phyloP scores from a whole-genome alignment of 805 yeast species.

The Dipodascopsis tothii region DNA sequence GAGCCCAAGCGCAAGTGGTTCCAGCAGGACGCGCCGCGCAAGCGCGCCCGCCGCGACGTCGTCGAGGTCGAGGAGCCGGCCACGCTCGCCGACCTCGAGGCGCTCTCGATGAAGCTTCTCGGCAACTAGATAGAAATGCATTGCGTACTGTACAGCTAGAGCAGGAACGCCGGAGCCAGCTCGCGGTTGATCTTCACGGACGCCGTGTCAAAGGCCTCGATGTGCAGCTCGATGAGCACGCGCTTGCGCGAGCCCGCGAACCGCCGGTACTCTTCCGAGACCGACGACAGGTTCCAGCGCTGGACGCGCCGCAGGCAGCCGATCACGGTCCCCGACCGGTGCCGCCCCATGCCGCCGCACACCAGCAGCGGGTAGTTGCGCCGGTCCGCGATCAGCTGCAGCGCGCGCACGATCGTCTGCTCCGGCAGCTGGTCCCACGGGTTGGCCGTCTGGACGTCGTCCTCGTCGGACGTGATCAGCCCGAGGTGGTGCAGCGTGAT shows the following conservation, averaged over 20 bases:
- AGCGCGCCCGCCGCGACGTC: conserved; percentile 33
- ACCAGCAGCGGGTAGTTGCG: conserved; percentile 78
- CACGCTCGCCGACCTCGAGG: conserved; percentile 88
- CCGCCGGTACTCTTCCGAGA: conserved; percentile 86
- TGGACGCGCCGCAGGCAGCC: conserved; percentile 89
- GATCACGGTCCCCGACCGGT: conserved; percentile 91
- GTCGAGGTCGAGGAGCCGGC: conserved; percentile 82
- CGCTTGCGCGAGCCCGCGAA: conserved; percentile 90
- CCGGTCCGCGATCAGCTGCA: conserved; percentile 64
- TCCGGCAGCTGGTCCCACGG: conserved; percentile 97
- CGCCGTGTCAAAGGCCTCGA: conserved; percentile 42
- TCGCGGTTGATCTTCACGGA: conserved; percentile 17
- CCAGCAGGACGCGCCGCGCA: conserved; percentile 22
- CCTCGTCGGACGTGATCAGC: conserved; percentile 57
- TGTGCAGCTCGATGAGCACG: conserved; percentile 79
- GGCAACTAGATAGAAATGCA: neutral
- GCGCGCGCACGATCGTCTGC: conserved; percentile 66
- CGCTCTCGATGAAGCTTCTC: conserved; percentile 54
- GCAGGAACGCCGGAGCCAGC: conserved; percentile 22
- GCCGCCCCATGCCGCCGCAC: conserved; percentile 98
- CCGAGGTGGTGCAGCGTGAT: conserved; percentile 80
- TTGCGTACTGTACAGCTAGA: neutral
- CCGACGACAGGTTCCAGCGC: conserved; percentile 91
- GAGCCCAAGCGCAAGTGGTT: conserved; percentile 21
- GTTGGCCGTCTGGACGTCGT: conserved; percentile 40